Evolutionary conservation across 768 basidiomycete genomes (phyloP).

Genomic region (Amanita molliuscula): DNA sequence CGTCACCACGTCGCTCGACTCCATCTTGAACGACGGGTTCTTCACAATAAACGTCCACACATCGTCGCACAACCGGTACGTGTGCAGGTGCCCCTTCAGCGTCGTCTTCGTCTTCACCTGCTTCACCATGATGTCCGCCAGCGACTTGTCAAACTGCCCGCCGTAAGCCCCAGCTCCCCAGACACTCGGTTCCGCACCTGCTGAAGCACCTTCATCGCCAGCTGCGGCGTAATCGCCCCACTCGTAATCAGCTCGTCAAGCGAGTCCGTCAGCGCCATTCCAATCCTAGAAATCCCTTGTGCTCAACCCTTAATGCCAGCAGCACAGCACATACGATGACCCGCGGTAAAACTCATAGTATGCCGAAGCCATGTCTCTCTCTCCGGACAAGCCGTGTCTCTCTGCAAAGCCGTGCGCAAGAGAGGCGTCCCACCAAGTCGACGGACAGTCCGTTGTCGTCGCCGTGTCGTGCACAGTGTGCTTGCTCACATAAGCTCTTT

Average conservation of each 20-base stretch:
- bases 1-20: constrained; percentile 68
- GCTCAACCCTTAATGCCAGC: neutral
- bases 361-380: constrained; percentile 52
- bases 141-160: constrained; percentile 86
- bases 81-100: constrained; percentile 89
- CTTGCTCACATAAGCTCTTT: too few relatives aligned
- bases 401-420: too few relatives aligned
- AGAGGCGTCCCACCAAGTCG: too few relatives aligned
- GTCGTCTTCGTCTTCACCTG: constrained; percentile 92
- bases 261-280: constrained; percentile 95
- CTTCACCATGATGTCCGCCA: constrained; percentile 88
- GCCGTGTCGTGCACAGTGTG: too few relatives aligned
- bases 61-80: constrained; percentile 89
- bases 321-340: constrained; percentile 57
- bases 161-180: neutral
- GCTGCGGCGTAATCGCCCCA: constrained; percentile 92
- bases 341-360: constrained; percentile 93
- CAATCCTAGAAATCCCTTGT: constrained; percentile 50
- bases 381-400: neutral
- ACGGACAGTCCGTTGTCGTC: too few relatives aligned
- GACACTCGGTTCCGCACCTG: constrained; percentile 46
- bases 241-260: constrained; percentile 97
- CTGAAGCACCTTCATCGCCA: constrained; percentile 97
- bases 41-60: constrained; percentile 99
- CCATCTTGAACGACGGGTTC: constrained; percentile 92